Evolutionary conservation across 1,284 basidiomycete species (phyloP), one percentile per base, ranked within the genome.

Genomic region (Puccinia triticina): DNA sequence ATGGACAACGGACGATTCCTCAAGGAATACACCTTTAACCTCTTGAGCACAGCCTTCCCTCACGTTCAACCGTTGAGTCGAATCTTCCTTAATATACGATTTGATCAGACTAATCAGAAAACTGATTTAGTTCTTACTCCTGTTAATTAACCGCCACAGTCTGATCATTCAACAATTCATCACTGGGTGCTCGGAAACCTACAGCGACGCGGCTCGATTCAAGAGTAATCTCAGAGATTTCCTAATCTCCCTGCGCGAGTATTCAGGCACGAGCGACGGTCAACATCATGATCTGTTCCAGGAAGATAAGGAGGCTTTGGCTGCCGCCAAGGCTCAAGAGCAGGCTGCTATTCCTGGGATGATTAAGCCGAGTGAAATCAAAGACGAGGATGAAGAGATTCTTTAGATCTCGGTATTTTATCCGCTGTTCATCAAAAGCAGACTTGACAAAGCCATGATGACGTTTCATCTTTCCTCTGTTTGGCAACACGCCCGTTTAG

Each of bases 271-370:
- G n/a, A 93, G 84, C 61, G 86, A 86, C 71, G 78, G 92, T 61
- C 92, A 93, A 86, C 93, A 93, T 83, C 90, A 92, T 37, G 94
- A 98, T 85, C 89, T 98, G 57, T 98, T 91, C 89, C 89, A 94
- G 83, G 97, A 98, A 86, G 97, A 99, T 88, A 97, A 95, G 88
- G 96, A 99, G 87, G 91, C 91, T 5, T 96, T 97, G 87, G 89
- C 90, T 82, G 88, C 91, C 85, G 87, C 88, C 84, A 90, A 91
- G 88, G 90, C 91, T 0, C 91, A 92, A 83, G 92, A 92, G 83
- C 95, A 98, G 26, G 93, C 94, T 90, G 91, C 93, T 84, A 95
- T 99, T 84, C 97, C 96, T n/a, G 97, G 97, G 80, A 94, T 99
- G 93, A 90, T 98, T 87, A 98, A 98, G 88, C 96, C 96, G 46